A percentile compares a stretch with the other conserved stretches of the same genome.
These are phyloP conservation scores for sunflower (Helianthus annuus) DNA, from an alignment of 129 eudicot genomes.

Conservation along the genomic window HanXRQr2.0-SUNRISE NC_035438.2:6481437-6481936, in stretches of 20 bases:
- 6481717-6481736: slow-evolving; percentile 14
- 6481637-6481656: slow-evolving; percentile 33
- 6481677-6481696: slow-evolving; percentile 44
- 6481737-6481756: slow-evolving; percentile 24
- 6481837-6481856: neutral
- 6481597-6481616: slow-evolving; percentile 3
- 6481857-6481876: neutral
- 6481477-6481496: no score
- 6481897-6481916: slow-evolving; percentile 2
- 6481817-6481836: slow-evolving; percentile 2
- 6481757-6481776: slow-evolving; percentile 13
- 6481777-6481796: slow-evolving; percentile 27
- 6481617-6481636: slow-evolving; percentile 23
- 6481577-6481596: slow-evolving; percentile 30
- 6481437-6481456: neutral
- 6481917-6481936: slow-evolving; percentile 8
- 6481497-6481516: no score
- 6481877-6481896: neutral
- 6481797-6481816: slow-evolving; percentile 1
- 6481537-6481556: no score
- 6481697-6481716: slow-evolving; percentile 30
- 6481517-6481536: no score
- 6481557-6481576: no score
- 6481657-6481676: slow-evolving; percentile 42
- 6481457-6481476: no score